Conservation (phyloP, 208 protist species). For the Trypanosomatidae sp. region DNA sequence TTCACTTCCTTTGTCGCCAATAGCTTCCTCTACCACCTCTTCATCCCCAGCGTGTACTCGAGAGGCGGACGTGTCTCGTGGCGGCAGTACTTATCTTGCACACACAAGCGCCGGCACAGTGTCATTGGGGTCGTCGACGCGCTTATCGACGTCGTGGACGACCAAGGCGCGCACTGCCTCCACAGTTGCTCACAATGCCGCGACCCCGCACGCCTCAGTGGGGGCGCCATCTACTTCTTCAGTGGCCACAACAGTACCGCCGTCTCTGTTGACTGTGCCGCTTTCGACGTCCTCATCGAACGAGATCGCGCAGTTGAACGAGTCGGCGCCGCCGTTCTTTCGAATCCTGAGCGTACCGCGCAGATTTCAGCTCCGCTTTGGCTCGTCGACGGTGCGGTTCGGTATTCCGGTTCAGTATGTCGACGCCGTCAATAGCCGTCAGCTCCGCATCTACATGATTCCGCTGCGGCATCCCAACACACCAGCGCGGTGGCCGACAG, state of each 20-base stretch:
- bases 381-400: constrained; percentile 60
- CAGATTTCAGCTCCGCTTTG: constrained; percentile 67
- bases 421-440: constrained; percentile 46
- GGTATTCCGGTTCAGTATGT: constrained; percentile 65
- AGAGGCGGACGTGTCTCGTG: constrained; percentile 1
- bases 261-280: background rate
- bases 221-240: background rate
- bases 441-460: constrained; percentile 61
- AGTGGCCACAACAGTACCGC: background rate
- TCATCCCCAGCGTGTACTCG: background rate
- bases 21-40: background rate
- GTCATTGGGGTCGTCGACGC: background rate
- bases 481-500: constrained; percentile 64
- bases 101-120: background rate
- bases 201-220: background rate
- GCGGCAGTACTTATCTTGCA: background rate
- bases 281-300: constrained; percentile 3
- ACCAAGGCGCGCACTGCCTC: background rate
- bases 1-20: background rate
- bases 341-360: constrained; percentile 49
- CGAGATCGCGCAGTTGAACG: constrained; percentile 52
- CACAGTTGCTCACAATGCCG: constrained; percentile 5
- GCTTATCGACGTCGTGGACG: constrained; percentile 8
- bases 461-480: constrained; percentile 57
- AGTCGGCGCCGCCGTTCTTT: constrained; percentile 60